Base-by-base conservation (phyloP, 371 early-diverging fungal species). In the Batrachochytrium dendrobatidis region DNA sequence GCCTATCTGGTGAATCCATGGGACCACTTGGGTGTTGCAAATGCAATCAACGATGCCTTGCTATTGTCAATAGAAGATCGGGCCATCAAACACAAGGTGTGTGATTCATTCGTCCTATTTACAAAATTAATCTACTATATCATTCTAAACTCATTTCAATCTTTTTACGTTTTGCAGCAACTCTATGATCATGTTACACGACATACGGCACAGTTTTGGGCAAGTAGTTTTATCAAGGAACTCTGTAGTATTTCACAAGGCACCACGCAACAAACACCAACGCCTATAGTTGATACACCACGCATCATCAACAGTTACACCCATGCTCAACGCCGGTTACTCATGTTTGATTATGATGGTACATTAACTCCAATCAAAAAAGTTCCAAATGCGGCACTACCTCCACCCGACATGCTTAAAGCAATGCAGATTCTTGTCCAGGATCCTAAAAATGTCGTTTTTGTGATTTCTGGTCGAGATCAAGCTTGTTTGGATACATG, bases 1-100 rank as follows among this genome's bases (percentile, higher is more conserved):
- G 91, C 96, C 0, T 74, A 97, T 43, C 79, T 92, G 56, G 94
- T 98, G 39, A 99, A 99, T 68, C 97, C 99, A 6, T 99, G 97
- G 97, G 94, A 97, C 71, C 89, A 86, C 61, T 66, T 80, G 64
- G 95, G 94, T n/a, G 92, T 98, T 6, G 93, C 99, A 17, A 78
- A 84, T 44, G 88, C 94, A 0, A 88, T 99, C 59, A 73, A 92
- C 62, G 88, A 90, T 48, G 95, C 94, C 1, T 76, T 99, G 18
- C 63, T 65, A n/a, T 87, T 98, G 83, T 63, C 83, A 5, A 65
- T 79, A 51, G 91, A 92, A 43, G 94, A 96, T 54, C 89, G 89
- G 65, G 50, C 57, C 7, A 74, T 69, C 44, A 83, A 91, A 57
- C 94, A 95, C 73, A 73, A 75, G 62, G 84, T 83, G 81, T 59